phyloP scores from a whole-genome alignment of 768 basidiomycete species.

The Tephrocybe rancida region DNA sequence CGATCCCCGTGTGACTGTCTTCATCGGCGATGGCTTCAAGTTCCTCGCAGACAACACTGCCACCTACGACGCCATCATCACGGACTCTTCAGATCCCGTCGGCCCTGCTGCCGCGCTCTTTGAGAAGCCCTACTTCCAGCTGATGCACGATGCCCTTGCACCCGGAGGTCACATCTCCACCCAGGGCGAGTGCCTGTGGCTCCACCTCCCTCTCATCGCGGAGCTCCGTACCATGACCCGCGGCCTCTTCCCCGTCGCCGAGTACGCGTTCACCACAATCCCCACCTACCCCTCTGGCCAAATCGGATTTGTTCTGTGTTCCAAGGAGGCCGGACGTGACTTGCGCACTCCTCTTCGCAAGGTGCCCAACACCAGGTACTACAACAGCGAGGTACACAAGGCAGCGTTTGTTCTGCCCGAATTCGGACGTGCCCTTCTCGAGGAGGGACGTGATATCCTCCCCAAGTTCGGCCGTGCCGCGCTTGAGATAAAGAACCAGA shows the following conservation, averaged over 20 bases:
- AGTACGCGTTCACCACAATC: constrained; percentile 96
- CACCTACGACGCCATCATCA: constrained; percentile 97
- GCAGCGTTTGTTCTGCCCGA: constrained; percentile 92
- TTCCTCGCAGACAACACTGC: constrained; percentile 88
- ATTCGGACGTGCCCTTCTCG: constrained; percentile 76
- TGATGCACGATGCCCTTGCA: constrained; percentile 86
- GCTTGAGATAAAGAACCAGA: constrained; percentile 37
- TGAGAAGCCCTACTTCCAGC: constrained; percentile 96
- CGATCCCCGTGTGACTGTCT: constrained; percentile 80
- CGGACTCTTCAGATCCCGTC: constrained; percentile 97
- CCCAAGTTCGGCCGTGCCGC: constrained; percentile 77
- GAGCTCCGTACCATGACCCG: constrained; percentile 70
- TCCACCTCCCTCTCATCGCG: constrained; percentile 87
- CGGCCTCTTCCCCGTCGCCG: constrained; percentile 74
- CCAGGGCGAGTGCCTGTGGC: constrained; percentile 95
- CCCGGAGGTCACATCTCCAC: constrained; percentile 94
- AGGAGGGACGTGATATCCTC: constrained; percentile 68
- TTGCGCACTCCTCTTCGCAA: constrained; percentile 74
- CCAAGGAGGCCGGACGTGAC: constrained; percentile 72
- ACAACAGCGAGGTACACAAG: constrained; percentile 78
- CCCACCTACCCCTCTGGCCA: constrained; percentile 99
- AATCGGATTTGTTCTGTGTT: constrained; percentile 92
- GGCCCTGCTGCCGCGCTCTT: constrained; percentile 94
- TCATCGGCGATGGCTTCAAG: constrained; percentile 95
- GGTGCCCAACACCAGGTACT: constrained; percentile 78